Evolutionary conservation across 2,329 filamentous ascomycete species (phyloP), one percentile per base, ranked within the genome.

Genomic region (Penicillium brasilianum): DNA sequence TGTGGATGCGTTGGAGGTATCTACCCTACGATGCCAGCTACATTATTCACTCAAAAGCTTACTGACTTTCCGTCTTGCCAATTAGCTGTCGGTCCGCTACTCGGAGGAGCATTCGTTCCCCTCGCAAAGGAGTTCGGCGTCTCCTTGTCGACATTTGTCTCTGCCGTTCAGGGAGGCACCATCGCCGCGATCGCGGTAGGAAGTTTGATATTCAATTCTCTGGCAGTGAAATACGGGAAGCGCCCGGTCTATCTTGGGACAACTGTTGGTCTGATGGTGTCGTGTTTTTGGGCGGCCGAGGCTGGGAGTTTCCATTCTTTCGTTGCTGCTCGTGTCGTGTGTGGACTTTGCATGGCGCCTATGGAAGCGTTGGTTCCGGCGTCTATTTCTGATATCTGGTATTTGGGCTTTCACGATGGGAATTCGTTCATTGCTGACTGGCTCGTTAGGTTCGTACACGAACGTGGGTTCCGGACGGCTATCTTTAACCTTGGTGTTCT

Each of bases 401-500:
- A n/a, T n/a, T n/a, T n/a, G n/a, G n/a, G n/a, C n/a, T n/a, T n/a
- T n/a, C n/a, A n/a, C n/a, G n/a, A n/a, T n/a, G n/a, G n/a, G n/a
- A n/a, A n/a, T 20, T 4, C 6, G 2, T 36, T 43, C 18, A 9
- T 14, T 13, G 25, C 28, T 55, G 16, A 44, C 37, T 3, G 3
- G 13, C 48, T 11, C 2, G 8, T 4, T 32, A 67, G 65, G 65
- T 80, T 78, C 57, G 76, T 80, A n/a, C 78, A 81, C 64, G 77
- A 81, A 60, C 71, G 78, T 55, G 78, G 78, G 0, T 76, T 74
- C 50, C 70, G 76, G 13, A 77, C 73, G 25, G 76, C 77, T 11
- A 72, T 81, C 5, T 81, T 80, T 63, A 79, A 79, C 58, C 71
- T 80, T 1, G 78, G 76, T 44, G 75, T 80, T 9, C 63, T 79